Evolutionary conservation across 140 eudicot species (phyloP), one percentile per base, ranked within the genome.

Genomic region (Stevia rebaudiana): DNA sequence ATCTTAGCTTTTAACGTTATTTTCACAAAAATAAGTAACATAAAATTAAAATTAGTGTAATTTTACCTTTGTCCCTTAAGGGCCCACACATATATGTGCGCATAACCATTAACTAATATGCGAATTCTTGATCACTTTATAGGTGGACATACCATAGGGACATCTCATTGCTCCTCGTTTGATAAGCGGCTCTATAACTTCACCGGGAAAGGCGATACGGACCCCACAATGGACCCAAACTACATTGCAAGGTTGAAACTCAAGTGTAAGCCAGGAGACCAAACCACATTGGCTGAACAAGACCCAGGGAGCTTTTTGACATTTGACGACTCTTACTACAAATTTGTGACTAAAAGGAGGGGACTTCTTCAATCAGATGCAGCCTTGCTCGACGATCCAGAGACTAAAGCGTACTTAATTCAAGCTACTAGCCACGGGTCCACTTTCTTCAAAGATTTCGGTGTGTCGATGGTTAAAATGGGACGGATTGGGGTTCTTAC

Each of bases 231-330:
- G 73, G 92, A 84, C 60, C 68, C 70, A 0, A 36, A 80, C 8
- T 83, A 79, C 71, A 69, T 69, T 9, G 73, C 61, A 4, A 50
- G 44, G n/a, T 19, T 79, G 60, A 76, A 74, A 63, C 10, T 39
- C 6, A 73, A 65, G 23, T 79, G 84, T 67, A 65, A 51, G 24
- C 74, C 74, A 17, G 21, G 17, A 1, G 85, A 83, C 46, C 46
- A 11, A 12, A 76, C 74, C 8, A 76, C 85, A 11, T 8, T 80
- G 1, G 84, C 47, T n/a, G 82, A 83, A 46, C 69, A 79, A 68
- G 89, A 83, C 63, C 89, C 85, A 0, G 89, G 89, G 12, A 83
- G 89, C 68, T 80, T 78, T 63, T 63, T 46, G 18, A 75, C 80
- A 23, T 83, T 83, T 23, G 90, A 83, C 53, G 61, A 37, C n/a